A percentile compares a stretch with the other conserved stretches of the same genome.
phyloP scores from a whole-genome alignment of 495 filamentous ascomycete species.

The Podospora pseudopauciseta region DNA sequence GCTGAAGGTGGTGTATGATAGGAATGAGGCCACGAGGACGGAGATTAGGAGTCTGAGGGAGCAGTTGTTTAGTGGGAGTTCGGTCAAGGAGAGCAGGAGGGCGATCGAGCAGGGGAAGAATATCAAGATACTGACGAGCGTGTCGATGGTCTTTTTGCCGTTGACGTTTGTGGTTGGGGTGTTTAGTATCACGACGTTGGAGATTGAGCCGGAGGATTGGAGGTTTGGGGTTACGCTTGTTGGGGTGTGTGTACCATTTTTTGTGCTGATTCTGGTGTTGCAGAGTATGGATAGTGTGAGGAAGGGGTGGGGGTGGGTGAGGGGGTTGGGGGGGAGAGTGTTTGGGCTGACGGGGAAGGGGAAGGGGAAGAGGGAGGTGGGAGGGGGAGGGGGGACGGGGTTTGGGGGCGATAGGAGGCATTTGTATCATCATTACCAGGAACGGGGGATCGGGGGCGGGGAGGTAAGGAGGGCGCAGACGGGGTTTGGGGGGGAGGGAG shows the following conservation, averaged over 20 bases:
- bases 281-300: conserved; percentile 27
- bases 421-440: conserved; percentile 4
- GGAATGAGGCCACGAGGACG: conserved; percentile 28
- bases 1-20: conserved; percentile 21
- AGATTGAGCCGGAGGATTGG: conserved; percentile 29
- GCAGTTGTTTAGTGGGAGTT: conserved; percentile 35
- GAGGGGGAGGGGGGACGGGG: background rate
- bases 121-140: conserved; percentile 40
- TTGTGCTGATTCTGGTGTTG: conserved; percentile 31
- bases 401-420: background rate
- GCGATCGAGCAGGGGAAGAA: conserved; percentile 38
- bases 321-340: background rate
- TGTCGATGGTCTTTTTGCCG: conserved; percentile 43
- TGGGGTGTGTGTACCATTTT: conserved; percentile 34
- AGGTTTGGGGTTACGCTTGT: conserved; percentile 32
- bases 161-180: conserved; percentile 39
- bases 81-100: conserved; percentile 31
- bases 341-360: background rate
- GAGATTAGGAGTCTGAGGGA: conserved; percentile 34
- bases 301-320: conserved; percentile 1
- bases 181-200: conserved; percentile 35
- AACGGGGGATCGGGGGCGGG: background rate
- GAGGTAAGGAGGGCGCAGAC: background rate
- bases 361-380: background rate
- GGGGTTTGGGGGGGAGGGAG: background rate